A percentile compares a stretch with the other conserved stretches of the same genome.
These are phyloP conservation scores for Rhizodiscina lignyota DNA, from an alignment of 495 filamentous ascomycete genomes.

Conservation along the genomic window DNA sequence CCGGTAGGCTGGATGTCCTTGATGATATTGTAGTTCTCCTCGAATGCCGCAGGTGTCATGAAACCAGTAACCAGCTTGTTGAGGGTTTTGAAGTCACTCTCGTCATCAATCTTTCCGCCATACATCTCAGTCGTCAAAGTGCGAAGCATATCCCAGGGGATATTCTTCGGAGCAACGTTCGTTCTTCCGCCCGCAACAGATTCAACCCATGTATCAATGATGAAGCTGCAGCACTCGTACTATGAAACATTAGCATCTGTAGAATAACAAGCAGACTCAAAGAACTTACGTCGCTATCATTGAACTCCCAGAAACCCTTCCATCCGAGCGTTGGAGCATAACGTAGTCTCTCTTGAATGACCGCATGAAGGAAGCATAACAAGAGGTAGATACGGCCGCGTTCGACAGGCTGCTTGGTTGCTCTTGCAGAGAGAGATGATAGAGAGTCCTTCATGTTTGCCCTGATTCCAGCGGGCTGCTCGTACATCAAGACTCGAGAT, in stretches of 20 bases:
- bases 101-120: constrained; percentile 92
- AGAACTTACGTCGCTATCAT: constrained; percentile 87
- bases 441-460: constrained; percentile 99
- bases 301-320: constrained; percentile 99
- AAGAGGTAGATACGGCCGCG: constrained; percentile 81
- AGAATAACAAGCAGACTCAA: neutral
- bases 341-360: constrained; percentile 86
- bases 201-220: constrained; percentile 93
- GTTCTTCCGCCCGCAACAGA: constrained; percentile 62
- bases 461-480: constrained; percentile 88
- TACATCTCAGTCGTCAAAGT: constrained; percentile 88
- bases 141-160: constrained; percentile 94
- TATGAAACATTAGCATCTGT: constrained; percentile 27
- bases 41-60: constrained; percentile 76
- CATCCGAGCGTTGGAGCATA: constrained; percentile 92
- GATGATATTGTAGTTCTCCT: constrained; percentile 79
- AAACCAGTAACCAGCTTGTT: constrained; percentile 52
- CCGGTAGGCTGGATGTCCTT: constrained; percentile 34
- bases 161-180: constrained; percentile 81
- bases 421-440: constrained; percentile 60
- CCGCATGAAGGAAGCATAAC: constrained; percentile 87
- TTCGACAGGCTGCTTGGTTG: constrained; percentile 73
- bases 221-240: constrained; percentile 94
- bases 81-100: constrained; percentile 65
- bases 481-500: constrained; percentile 90